Evolutionary conservation across 2,329 filamentous ascomycete species (phyloP).

Genomic region (Nothopassalora personata): DNA sequence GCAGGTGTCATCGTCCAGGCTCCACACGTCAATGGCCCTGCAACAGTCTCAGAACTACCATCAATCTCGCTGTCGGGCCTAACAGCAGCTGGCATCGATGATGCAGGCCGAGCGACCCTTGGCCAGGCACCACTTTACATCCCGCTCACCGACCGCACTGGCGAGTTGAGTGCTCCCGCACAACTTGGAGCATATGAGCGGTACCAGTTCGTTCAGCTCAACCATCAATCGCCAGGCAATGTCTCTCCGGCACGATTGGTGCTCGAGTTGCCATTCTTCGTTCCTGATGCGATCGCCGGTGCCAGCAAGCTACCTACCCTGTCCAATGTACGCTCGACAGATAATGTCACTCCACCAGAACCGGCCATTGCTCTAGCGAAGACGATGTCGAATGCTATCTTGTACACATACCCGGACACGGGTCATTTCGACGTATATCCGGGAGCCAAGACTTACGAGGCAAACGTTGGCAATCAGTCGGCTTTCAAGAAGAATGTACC

Average conservation of each 20-base stretch:
- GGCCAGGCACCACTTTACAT: not conserved
- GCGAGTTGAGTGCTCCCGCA: slow-evolving; percentile 1
- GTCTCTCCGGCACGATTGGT: slow-evolving; percentile 4
- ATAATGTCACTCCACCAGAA: not conserved
- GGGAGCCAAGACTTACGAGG: not conserved
- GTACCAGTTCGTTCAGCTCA: slow-evolving; percentile 4
- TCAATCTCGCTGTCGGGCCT: not conserved
- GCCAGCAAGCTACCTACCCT: slow-evolving; percentile 5
- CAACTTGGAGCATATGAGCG: slow-evolving; percentile 5
- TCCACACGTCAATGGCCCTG: slow-evolving; percentile 5
- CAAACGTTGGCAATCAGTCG: not conserved
- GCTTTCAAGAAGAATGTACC: slow-evolving; percentile 2
- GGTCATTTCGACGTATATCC: slow-evolving; percentile 9
- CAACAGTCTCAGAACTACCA: slow-evolving; percentile 1
- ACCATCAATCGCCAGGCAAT: slow-evolving; percentile 5
- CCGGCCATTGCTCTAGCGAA: not conserved
- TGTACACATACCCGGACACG: not conserved
- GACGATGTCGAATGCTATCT: slow-evolving; percentile 1
- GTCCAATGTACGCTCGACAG: not conserved
- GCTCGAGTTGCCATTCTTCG: slow-evolving; percentile 4
- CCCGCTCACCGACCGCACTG: not conserved
- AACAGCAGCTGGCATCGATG: slow-evolving; percentile 3
- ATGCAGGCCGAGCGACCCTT: not conserved
- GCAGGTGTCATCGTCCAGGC: slow-evolving; percentile 5
- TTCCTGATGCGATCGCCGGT: not conserved